Conservation (phyloP, 768 basidiomycete genomes). For the Termitomyces sp. region DNA sequence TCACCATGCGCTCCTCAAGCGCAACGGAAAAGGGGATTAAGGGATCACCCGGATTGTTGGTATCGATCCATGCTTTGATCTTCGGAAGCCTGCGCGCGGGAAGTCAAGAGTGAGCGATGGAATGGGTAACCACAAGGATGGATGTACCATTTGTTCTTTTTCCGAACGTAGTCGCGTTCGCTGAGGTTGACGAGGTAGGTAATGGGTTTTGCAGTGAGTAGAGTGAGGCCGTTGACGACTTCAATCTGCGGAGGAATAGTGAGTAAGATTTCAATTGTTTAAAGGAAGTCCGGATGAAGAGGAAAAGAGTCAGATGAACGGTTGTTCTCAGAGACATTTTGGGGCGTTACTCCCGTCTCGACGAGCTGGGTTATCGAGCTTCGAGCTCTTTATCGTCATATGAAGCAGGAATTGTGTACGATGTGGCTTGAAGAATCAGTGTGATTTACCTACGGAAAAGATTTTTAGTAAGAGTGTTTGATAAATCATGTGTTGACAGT, state of each 20-base stretch:
- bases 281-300: neutral
- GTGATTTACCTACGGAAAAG: neutral
- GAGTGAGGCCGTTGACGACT: conserved; percentile 80
- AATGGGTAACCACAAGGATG: neutral
- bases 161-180: conserved; percentile 90
- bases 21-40: conserved; percentile 97
- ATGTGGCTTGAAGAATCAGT: neutral
- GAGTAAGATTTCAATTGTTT: conserved; percentile 10
- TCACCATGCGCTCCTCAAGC: conserved; percentile 83
- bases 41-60: conserved; percentile 91
- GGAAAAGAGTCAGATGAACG: conserved; percentile 28
- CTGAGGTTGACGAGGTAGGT: conserved; percentile 97
- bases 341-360: conserved; percentile 84
- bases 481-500: neutral
- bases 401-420: neutral
- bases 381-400: conserved; percentile 69
- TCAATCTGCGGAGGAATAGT: conserved; percentile 57
- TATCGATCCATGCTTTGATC: conserved; percentile 98
- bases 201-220: conserved; percentile 95
- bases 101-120: neutral
- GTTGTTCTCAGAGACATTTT: conserved; percentile 56
- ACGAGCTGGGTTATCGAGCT: conserved; percentile 89
- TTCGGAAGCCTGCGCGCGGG: conserved; percentile 66
- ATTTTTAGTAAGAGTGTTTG: conserved; percentile 16
- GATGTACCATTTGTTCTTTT: conserved; percentile 95